Evolutionary conservation across 441 rosid genomes (phyloP).

Genomic region (Metrosideros polymorpha): DNA sequence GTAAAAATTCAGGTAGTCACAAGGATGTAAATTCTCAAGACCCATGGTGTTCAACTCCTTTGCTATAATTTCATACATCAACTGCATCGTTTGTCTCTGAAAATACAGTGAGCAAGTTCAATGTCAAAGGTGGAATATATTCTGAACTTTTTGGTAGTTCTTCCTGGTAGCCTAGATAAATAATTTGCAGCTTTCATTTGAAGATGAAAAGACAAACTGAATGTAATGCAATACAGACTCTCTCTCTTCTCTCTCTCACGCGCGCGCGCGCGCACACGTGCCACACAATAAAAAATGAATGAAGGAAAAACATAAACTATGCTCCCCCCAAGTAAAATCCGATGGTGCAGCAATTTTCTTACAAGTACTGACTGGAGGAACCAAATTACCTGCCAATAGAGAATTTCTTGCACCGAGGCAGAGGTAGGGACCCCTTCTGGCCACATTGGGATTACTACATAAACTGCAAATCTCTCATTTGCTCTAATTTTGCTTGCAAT

Average conservation of each 20-base stretch:
- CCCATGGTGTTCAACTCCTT: conserved; percentile 41
- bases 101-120: neutral
- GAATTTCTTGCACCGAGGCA: conserved; percentile 67
- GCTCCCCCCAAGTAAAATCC: neutral
- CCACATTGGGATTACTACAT: conserved; percentile 82
- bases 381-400: conserved; percentile 79
- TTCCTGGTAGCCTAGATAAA: neutral
- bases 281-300: neutral
- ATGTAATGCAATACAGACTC: neutral
- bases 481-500: conserved; percentile 65
- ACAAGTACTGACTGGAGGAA: neutral
- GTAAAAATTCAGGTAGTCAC: conserved; percentile 73
- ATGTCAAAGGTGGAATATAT: neutral
- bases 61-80: conserved; percentile 75
- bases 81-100: conserved; percentile 73
- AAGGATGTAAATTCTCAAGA: conserved; percentile 42
- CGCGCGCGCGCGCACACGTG: rapidly evolving
- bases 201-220: neutral
- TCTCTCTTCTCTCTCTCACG: neutral
- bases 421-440: conserved; percentile 81
- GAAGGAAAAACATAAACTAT: neutral
- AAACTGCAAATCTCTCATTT: conserved; percentile 66
- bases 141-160: neutral
- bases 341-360: neutral
- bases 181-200: neutral